Conservation (phyloP, 2,329 filamentous ascomycete species). For the Triangularia setosa region DNA sequence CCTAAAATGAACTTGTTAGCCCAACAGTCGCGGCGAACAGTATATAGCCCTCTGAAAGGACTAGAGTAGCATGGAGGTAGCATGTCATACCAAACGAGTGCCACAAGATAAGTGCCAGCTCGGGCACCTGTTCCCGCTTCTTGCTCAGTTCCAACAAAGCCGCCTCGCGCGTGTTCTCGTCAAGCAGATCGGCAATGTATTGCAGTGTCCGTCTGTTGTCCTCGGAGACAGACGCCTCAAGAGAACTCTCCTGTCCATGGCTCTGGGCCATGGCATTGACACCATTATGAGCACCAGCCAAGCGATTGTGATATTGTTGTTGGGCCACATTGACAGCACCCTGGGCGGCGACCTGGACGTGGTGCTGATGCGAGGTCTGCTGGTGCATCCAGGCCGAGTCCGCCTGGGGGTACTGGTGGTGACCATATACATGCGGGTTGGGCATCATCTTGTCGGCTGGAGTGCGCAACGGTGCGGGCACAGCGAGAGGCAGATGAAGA, state of each 20-base stretch:
- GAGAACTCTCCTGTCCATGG: constrained; percentile 51
- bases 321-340: constrained; percentile 51
- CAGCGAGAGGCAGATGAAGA: neutral
- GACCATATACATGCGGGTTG: constrained; percentile 61
- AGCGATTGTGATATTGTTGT: constrained; percentile 65
- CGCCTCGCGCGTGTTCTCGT: constrained; percentile 80
- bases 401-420: constrained; percentile 62
- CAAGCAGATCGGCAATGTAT: constrained; percentile 88
- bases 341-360: constrained; percentile 48
- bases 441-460: constrained; percentile 53
- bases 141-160: constrained; percentile 95
- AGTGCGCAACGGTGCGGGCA: neutral
- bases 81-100: constrained; percentile 82
- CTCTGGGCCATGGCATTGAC: constrained; percentile 39
- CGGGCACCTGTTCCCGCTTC: constrained; percentile 96
- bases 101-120: constrained; percentile 94
- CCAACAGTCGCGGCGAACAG: neutral
- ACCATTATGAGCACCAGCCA: constrained; percentile 62
- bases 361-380: constrained; percentile 57
- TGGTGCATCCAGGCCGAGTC: constrained; percentile 67
- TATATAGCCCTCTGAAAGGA: neutral
- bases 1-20: constrained; percentile 48
- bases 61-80: neutral
- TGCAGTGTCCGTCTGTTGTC: constrained; percentile 90
- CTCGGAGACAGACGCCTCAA: constrained; percentile 70